Percentiles rank a stretch among this genome's conserved stretches.
phyloP scores from a whole-genome alignment of 352 stramenopile species.

The Chrysophaeum taylorii region DNA sequence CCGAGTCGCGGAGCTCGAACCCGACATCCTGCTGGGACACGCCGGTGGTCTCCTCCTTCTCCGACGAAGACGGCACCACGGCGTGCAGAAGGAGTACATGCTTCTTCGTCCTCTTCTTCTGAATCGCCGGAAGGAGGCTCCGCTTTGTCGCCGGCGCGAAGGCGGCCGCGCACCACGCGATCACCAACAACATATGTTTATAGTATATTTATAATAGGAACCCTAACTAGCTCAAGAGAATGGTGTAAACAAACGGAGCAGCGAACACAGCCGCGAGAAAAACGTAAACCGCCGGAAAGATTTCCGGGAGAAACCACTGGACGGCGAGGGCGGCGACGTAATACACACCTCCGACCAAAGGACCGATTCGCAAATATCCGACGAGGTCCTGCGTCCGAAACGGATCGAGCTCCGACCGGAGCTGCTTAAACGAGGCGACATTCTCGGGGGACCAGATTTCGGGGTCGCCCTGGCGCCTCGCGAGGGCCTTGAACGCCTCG shows the following conservation, averaged over 20 bases:
- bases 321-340: not conserved
- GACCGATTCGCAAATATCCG: not conserved
- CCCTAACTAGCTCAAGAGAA: no score
- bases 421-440: not conserved
- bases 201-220: no score
- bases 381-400: not conserved
- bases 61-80: no score
- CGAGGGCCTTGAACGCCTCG: not conserved
- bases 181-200: no score
- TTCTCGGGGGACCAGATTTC: not conserved
- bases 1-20: constrained; percentile 42
- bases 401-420: not conserved
- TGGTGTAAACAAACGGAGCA: not conserved
- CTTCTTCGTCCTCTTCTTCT: no score
- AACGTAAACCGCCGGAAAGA: constrained; percentile 1
- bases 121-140: no score
- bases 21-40: not conserved
- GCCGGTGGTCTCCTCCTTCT: not conserved
- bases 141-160: no score
- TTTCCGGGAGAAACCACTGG: not conserved
- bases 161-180: no score
- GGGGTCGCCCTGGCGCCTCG: not conserved
- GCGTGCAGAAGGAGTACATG: no score
- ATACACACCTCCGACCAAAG: not conserved
- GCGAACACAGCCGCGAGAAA: not conserved